Percentiles rank a stretch among this genome's conserved stretches.
phyloP scores from a whole-genome alignment of 148 eudicot genomes.

The Beta vulgaris region DNA sequence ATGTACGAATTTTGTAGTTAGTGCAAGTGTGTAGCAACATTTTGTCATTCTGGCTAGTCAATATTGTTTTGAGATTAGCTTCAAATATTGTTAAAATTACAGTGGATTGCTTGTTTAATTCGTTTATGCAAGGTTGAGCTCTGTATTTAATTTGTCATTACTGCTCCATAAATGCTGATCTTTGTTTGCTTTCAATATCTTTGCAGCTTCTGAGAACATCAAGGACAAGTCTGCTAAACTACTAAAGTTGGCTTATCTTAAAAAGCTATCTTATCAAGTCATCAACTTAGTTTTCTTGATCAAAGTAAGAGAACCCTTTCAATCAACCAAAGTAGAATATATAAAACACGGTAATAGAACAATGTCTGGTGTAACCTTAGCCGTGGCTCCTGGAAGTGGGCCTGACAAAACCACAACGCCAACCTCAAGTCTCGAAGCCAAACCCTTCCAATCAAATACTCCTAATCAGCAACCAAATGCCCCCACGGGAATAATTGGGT shows the following conservation, averaged over 20 bases:
- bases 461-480: slow-evolving; percentile 10
- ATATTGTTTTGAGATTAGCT: no score
- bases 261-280: no score
- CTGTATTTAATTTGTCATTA: not conserved
- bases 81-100: not conserved
- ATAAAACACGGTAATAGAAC: not conserved
- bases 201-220: slow-evolving; percentile 15
- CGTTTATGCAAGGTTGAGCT: not conserved
- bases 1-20: not conserved
- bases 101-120: not conserved
- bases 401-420: slow-evolving; percentile 21
- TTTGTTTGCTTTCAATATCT: not conserved
- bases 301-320: not conserved
- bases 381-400: slow-evolving; percentile 53
- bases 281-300: not conserved
- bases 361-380: slow-evolving; percentile 68
- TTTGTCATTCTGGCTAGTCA: not conserved
- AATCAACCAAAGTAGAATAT: not conserved
- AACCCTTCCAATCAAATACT: slow-evolving; percentile 2
- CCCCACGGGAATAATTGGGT: slow-evolving; percentile 52
- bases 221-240: not conserved
- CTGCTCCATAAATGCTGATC: not conserved
- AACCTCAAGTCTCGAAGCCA: slow-evolving; percentile 17
- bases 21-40: not conserved
- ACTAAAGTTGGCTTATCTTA: not conserved